Base-by-base conservation (phyloP, 2,329 filamentous ascomycete genomes). In the Delphinella strobiligena region DNA sequence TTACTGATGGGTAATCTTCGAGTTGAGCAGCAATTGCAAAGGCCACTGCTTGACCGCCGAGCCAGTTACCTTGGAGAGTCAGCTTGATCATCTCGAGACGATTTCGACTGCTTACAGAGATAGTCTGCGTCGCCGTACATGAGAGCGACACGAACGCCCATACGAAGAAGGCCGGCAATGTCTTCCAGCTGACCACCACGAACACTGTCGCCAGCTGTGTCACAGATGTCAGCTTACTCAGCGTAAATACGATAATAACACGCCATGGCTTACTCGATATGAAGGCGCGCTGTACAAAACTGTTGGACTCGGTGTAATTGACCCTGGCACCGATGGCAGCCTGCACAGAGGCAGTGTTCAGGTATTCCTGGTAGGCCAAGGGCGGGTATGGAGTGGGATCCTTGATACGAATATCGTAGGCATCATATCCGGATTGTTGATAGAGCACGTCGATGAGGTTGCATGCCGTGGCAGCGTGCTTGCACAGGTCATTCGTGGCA, bases 31-130 rank as follows among this genome's bases (percentile, higher is more conserved):
- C 63, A 1, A 86, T 62, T 4, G 69, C 68, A 3, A 85, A 65
- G 2, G 79, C 82, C 31, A 84, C 68, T 2, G 79, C 77, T 58
- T 91, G 72, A 27, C 82, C 84, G n/a, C 85, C 84, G 47, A 80
- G 64, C 74, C 80, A 74, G 49, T 75, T 75, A 56, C 68, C 69
- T 34, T 36, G 18, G n/a, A 12, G 12, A 22, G 33, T 40, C 14
- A 40, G 38, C 27, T 15, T 16, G 34, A 16, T 16, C n/a, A 17
- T n/a, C 9, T 9, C n/a, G 4, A 15, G 16, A 9, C n/a, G 24
- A 30, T 14, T 9, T 15, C 12, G 24, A 8, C 12, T 29, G 24
- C 38, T n/a, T 19, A 41, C 55, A 56, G n/a, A 57, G 44, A 66
- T 65, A 56, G 65, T 71, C 53, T 66, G 70, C 68, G 47, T 79